These are phyloP conservation scores for Scedosporium aurantiacum DNA, from an alignment of 2,329 filamentous ascomycete species.

Conservation along the genomic window DNA sequence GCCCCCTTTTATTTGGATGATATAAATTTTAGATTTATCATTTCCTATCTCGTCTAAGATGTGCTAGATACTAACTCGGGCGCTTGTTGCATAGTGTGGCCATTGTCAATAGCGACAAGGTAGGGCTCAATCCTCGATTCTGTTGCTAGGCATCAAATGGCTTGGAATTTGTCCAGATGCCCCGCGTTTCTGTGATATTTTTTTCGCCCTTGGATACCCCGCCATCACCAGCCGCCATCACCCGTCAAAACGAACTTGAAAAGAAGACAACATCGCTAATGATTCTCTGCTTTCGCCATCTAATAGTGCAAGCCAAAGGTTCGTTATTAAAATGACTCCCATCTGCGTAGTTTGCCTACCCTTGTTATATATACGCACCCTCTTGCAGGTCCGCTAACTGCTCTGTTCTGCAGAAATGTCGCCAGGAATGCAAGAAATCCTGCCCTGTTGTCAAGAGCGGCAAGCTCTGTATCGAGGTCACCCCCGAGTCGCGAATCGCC, in stretches of 20 bases:
- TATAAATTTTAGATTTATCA: too few relatives aligned
- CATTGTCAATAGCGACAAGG: conserved; percentile 98
- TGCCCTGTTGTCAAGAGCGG: conserved; percentile 95
- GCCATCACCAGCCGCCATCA: conserved; percentile 1
- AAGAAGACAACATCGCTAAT: conserved; percentile 12
- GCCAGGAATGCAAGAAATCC: conserved; percentile 98
- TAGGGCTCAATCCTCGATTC: conserved; percentile 27
- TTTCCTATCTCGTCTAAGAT: too few relatives aligned
- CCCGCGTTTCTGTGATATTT: conserved; percentile 6
- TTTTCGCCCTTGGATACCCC: neutral
- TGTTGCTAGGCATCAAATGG: neutral
- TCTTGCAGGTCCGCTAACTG: conserved; percentile 18
- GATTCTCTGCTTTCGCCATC: conserved; percentile 17
- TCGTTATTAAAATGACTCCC: conserved; percentile 17
- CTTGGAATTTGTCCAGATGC: neutral
- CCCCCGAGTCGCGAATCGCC: conserved; percentile 78
- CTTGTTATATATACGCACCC: conserved; percentile 11
- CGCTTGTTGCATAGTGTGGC: conserved; percentile 59
- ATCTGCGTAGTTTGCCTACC: neutral
- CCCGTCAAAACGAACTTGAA: neutral
- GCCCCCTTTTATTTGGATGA: too few relatives aligned
- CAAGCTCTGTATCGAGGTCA: conserved; percentile 95
- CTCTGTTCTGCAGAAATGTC: conserved; percentile 63
- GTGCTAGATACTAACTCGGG: neutral
- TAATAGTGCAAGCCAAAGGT: conserved; percentile 79